phyloP scores from a whole-genome alignment of 352 stramenopile genomes.

The Plasmopara viticola region DNA sequence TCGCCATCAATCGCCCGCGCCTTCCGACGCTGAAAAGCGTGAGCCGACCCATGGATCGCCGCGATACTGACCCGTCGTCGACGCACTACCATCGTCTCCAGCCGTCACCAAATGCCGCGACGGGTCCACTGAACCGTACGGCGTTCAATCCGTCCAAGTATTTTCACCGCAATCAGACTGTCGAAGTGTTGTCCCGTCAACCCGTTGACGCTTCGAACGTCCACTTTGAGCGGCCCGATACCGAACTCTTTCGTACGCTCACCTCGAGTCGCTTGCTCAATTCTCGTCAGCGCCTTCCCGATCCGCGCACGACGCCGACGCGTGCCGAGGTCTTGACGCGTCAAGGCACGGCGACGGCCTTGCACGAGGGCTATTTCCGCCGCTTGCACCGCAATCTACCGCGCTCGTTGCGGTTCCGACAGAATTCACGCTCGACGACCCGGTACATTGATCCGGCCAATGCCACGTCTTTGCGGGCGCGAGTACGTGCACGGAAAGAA shows the following conservation, averaged over 20 bases:
- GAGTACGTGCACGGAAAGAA: constrained; percentile 43
- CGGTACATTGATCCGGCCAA: constrained; percentile 73
- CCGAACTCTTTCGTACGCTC: constrained; percentile 66
- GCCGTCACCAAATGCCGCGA: constrained; percentile 11
- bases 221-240: constrained; percentile 40
- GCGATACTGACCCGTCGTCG: constrained; percentile 7
- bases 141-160: constrained; percentile 17
- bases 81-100: constrained; percentile 27
- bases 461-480: constrained; percentile 44
- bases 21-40: too few relatives aligned
- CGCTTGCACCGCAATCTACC: constrained; percentile 68
- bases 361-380: constrained; percentile 23
- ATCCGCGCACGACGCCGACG: constrained; percentile 26
- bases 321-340: constrained; percentile 14
- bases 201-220: constrained; percentile 16
- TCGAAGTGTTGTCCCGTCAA: constrained; percentile 54
- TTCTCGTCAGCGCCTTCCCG: constrained; percentile 43
- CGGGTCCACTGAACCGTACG: constrained; percentile 2
- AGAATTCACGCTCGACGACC: constrained; percentile 70
- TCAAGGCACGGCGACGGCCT: constrained; percentile 3
- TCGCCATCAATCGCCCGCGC: too few relatives aligned
- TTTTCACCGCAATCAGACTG: constrained; percentile 71
- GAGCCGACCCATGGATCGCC: constrained; percentile 15
- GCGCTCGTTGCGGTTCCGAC: constrained; percentile 59
- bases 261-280: constrained; percentile 63